Percentiles rank a stretch among this genome's conserved stretches.
These are phyloP conservation scores for Cladosporium cucumerinum DNA, from an alignment of 2,329 filamentous ascomycete species.

Conservation along the genomic window DNA sequence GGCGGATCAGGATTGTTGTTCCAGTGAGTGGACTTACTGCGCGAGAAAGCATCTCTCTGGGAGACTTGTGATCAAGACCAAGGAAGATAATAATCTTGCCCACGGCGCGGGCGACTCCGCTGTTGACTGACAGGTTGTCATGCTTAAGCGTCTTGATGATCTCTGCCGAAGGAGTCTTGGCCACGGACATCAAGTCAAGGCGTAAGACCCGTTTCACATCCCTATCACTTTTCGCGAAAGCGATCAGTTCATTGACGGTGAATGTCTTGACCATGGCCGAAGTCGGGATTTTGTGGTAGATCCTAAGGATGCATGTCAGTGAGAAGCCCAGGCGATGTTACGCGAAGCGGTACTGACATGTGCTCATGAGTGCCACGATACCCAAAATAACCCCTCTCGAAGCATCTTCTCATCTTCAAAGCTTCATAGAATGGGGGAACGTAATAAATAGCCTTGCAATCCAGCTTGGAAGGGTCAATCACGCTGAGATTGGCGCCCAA, in stretches of 20 bases:
- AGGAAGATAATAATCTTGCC: constrained; percentile 1
- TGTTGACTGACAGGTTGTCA: not conserved
- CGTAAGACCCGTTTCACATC: not conserved
- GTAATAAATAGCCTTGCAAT: not conserved
- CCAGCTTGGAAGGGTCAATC: constrained; percentile 4
- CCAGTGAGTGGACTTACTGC: not conserved
- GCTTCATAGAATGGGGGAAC: not conserved
- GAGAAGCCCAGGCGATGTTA: not conserved
- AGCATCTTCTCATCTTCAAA: not conserved
- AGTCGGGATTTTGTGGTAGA: not conserved
- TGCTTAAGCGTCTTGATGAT: constrained; percentile 1
- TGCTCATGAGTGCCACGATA: not conserved
- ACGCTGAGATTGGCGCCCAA: not conserved
- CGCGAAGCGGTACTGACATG: not conserved
- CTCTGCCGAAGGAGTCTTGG: not conserved
- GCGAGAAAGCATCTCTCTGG: not conserved
- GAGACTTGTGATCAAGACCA: not conserved
- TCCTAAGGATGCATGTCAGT: not conserved
- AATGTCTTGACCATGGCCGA: constrained; percentile 4
- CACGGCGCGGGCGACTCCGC: not conserved
- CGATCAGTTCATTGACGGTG: not conserved
- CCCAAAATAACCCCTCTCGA: not conserved
- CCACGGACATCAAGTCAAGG: not conserved
- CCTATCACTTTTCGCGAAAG: not conserved
- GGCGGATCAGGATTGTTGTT: not conserved